Conservation (phyloP, 176 grass and related monocot species). For the Lolium multiflorum region DNA sequence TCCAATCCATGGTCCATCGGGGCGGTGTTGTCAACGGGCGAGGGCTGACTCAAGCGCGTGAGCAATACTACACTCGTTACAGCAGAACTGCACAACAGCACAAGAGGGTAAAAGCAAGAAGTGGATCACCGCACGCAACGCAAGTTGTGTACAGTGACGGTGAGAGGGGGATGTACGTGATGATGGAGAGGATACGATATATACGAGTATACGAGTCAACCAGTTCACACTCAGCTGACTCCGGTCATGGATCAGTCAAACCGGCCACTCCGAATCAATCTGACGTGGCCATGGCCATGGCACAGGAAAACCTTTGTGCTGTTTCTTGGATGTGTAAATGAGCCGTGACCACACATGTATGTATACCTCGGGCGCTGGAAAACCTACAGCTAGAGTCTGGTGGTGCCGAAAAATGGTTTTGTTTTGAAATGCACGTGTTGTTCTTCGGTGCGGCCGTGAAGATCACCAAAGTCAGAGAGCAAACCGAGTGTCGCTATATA, state of each 20-base stretch:
- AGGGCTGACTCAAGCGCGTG: conserved; percentile 10
- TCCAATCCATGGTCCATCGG: neutral
- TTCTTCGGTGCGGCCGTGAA: neutral
- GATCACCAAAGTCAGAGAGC: neutral
- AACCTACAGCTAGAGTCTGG: neutral
- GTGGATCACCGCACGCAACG: neutral
- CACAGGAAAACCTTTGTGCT: no score
- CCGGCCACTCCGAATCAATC: neutral
- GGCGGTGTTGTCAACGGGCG: neutral
- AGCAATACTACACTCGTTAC: neutral
- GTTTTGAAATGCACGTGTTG: neutral
- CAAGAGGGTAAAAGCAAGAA: neutral
- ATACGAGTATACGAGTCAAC: neutral
- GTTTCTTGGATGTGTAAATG: no score
- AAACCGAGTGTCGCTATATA: neutral
- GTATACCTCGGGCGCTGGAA: neutral
- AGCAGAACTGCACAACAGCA: neutral
- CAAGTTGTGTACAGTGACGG: neutral
- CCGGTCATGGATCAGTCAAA: conserved; percentile 12
- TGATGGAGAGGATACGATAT: neutral
- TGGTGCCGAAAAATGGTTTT: neutral
- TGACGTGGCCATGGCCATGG: neutral
- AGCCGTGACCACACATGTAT: neutral
- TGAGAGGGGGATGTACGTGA: neutral
- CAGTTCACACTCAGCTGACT: conserved; percentile 17